A percentile compares a stretch with the other conserved stretches of the same genome.
These are phyloP conservation scores for Albifimbria verrucaria DNA, from an alignment of 2,329 filamentous ascomycete genomes.

Conservation along the genomic window DNA sequence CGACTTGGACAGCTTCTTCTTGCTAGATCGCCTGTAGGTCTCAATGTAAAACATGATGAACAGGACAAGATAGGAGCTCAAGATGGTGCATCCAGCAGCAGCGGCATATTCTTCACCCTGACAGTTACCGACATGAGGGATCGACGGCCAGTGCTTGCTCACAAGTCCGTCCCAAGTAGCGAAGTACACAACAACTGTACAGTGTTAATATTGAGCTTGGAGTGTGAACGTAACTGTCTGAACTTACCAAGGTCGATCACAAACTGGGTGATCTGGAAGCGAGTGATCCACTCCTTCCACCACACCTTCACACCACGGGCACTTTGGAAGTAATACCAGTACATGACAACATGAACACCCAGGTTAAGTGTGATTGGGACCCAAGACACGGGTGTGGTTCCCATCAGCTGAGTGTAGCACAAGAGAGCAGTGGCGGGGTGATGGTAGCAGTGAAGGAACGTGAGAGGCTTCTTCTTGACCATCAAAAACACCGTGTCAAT, in stretches of 20 bases:
- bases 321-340: conserved; percentile 97
- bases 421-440: conserved; percentile 85
- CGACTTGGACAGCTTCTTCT: neutral
- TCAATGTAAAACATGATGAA: conserved; percentile 78
- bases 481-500: conserved; percentile 86
- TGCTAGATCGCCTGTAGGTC: conserved; percentile 12
- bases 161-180: neutral
- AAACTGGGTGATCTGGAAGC: conserved; percentile 86
- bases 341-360: conserved; percentile 86
- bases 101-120: conserved; percentile 78
- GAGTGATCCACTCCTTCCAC: conserved; percentile 96
- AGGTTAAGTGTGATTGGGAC: conserved; percentile 81
- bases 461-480: conserved; percentile 92
- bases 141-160: conserved; percentile 59
- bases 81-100: conserved; percentile 67
- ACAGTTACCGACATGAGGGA: conserved; percentile 68
- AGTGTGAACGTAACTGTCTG: conserved; percentile 81
- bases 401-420: conserved; percentile 86
- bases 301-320: conserved; percentile 83
- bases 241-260: conserved; percentile 78
- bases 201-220: conserved; percentile 44
- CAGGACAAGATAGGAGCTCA: conserved; percentile 72
- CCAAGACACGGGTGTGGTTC: conserved; percentile 81
- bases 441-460: conserved; percentile 92
- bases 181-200: neutral